A percentile compares a stretch with the other conserved stretches of the same genome.
Conservation (phyloP, 148 eudicot species). For the Camellia lanceoleosa region DNA sequence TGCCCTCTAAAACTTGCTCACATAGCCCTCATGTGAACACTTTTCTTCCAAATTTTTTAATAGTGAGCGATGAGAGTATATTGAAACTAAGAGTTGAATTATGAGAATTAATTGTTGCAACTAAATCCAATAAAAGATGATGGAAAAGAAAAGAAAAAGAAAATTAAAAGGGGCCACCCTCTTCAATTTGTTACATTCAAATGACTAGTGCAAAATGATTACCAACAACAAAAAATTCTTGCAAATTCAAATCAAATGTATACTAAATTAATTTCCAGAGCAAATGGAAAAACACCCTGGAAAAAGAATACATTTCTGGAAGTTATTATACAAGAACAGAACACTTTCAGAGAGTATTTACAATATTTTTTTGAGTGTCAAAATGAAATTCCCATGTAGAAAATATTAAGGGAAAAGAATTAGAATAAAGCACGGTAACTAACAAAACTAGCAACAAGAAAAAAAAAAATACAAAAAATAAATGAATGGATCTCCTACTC, state of each 20-base stretch:
- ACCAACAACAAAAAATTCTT: not conserved
- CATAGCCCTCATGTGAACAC: too few species aligned
- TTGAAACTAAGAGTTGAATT: too few species aligned
- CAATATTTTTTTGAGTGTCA: not conserved
- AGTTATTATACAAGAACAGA: constrained; percentile 3
- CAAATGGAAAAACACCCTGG: not conserved
- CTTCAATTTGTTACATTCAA: not conserved
- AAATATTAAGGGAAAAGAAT: not conserved
- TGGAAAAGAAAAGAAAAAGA: too few species aligned
- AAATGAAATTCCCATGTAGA: not conserved
- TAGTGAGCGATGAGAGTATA: too few species aligned
- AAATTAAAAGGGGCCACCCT: too few species aligned
- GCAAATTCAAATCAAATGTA: not conserved
- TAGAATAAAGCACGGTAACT: not conserved
- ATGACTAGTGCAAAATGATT: not conserved
- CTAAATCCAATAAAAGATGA: too few species aligned
- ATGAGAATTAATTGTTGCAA: too few species aligned
- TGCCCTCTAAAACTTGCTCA: too few species aligned
- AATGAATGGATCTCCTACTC: constrained; percentile 13
- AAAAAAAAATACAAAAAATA: not conserved
- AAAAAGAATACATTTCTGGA: not conserved
- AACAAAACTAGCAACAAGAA: not conserved
- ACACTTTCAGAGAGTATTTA: constrained; percentile 1
- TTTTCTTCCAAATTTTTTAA: too few species aligned
- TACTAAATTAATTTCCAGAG: not conserved